These are phyloP conservation scores for Uronychia setigera DNA, from an alignment of 73 alveolate genomes.

Conservation along the genomic window DNA sequence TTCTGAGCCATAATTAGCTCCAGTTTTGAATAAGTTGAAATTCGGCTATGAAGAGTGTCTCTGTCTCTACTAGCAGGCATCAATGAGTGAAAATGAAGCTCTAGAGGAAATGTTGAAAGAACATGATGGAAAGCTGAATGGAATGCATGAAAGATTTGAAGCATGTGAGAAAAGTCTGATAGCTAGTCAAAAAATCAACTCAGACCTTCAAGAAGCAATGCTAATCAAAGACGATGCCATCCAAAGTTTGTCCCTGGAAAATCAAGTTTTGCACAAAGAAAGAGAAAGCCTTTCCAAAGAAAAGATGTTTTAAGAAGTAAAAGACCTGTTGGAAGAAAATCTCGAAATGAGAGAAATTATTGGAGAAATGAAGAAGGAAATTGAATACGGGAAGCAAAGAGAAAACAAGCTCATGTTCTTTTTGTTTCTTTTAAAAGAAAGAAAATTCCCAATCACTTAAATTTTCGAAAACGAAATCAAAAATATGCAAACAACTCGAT, in stretches of 20 bases:
- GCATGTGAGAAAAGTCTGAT: background rate
- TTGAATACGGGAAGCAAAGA: slow-evolving; percentile 42
- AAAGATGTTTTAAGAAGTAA: background rate
- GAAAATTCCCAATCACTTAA: slow-evolving; percentile 32
- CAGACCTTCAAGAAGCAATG: background rate
- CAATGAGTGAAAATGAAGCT: too few relatives aligned
- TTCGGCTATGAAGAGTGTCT: background rate
- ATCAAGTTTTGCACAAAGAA: background rate
- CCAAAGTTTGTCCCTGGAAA: background rate
- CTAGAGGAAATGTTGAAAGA: background rate
- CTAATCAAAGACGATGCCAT: background rate
- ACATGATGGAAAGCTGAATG: background rate
- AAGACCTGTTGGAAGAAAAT: slow-evolving; percentile 29
- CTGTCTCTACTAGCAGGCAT: background rate
- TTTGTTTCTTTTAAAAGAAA: slow-evolving; percentile 28
- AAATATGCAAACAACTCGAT: slow-evolving; percentile 34
- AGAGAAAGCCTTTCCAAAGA: background rate
- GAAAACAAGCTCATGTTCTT: slow-evolving; percentile 43
- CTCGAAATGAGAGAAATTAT: slow-evolving; percentile 13
- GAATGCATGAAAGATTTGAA: background rate
- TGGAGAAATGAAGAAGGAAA: slow-evolving; percentile 29
- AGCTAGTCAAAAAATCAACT: background rate
- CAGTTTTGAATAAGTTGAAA: too few relatives aligned
- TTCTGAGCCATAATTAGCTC: too few relatives aligned
- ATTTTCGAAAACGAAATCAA: slow-evolving; percentile 36